These are phyloP conservation scores for Fusarium veterinarium DNA, from an alignment of 2,329 filamentous ascomycete genomes.

Conservation along the genomic window DNA sequence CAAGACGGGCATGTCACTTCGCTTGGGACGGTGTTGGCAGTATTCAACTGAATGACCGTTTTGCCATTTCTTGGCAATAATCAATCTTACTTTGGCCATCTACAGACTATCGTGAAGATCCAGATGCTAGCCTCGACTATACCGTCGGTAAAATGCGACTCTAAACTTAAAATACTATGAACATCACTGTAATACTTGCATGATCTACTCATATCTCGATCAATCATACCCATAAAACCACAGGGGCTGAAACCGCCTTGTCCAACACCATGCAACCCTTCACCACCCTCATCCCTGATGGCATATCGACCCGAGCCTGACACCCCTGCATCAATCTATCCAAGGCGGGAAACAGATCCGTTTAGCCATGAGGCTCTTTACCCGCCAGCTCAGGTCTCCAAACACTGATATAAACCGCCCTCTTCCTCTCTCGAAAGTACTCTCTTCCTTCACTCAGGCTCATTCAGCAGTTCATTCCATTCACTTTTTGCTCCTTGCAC, in stretches of 20 bases:
- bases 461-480: slow-evolving; percentile 46
- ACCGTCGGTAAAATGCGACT: neutral
- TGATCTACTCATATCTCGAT: slow-evolving; percentile 26
- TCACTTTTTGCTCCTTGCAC: slow-evolving; percentile 45
- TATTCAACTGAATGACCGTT: neutral
- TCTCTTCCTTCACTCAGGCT: slow-evolving; percentile 36
- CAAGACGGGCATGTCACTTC: neutral
- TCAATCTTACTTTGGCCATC: neutral
- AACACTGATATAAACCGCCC: slow-evolving; percentile 36
- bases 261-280: slow-evolving; percentile 28
- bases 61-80: neutral
- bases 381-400: neutral
- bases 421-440: neutral
- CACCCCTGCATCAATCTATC: slow-evolving; percentile 20
- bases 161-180: neutral
- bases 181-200: slow-evolving; percentile 1
- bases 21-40: slow-evolving; percentile 7
- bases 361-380: slow-evolving; percentile 29
- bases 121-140: neutral
- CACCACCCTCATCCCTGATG: slow-evolving; percentile 25
- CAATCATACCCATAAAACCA: neutral
- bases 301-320: slow-evolving; percentile 29
- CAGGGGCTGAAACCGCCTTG: slow-evolving; percentile 36
- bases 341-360: slow-evolving; percentile 21
- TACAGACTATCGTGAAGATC: neutral